Base-by-base conservation (phyloP, 2,329 filamentous ascomycete species). In the Albifimbria verrucaria region DNA sequence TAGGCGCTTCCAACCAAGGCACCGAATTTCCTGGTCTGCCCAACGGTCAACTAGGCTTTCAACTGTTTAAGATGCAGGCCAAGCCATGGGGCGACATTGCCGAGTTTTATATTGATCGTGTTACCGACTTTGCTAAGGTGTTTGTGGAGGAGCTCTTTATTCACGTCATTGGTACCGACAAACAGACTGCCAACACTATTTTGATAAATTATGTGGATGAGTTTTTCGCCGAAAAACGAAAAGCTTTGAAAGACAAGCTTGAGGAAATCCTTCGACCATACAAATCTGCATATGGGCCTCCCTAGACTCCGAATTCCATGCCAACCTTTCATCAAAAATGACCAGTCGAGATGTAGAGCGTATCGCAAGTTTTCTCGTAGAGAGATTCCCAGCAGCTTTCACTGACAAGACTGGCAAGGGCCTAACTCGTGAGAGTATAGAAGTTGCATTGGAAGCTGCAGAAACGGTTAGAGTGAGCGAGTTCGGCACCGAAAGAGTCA, bases 241-340 rank as follows among this genome's bases (percentile, higher is more conserved):
- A 43, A 0, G 2, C 59, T 0, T 63, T 77, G 0, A 52, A 63
- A 3, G 43, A 21, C 0, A 78, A 76, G 54, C 54, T 77, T 1
- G 53, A 69, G 1, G 74, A 78, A 48, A 57, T 79, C 0, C 59
- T 77, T 1, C 57, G 51, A 1, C 72, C 74, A 3, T 75, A 74
- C 49, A 50, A 55, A 3, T 56, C 61, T 3, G 73, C 72, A 1
- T 59, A 61, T 25, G 59, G 60, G 1, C 39, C 57, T 18, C 61
- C 1, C 21, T 62, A 2, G 69, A 74, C 18, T 52, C 52, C 1
- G 65, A 71, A 1, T 74, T 74, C 46, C 56, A 62, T 12, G 48
- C 36, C 0, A 42, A 47, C 0, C 28, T 63, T 26, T 52, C 57
- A 2, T 39, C 32, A 11, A 57, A 21, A 21, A 47, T 44, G 0